Evolutionary conservation across 2,329 filamentous ascomycete genomes (phyloP).

Genomic region (Plenodomus biglobosus): DNA sequence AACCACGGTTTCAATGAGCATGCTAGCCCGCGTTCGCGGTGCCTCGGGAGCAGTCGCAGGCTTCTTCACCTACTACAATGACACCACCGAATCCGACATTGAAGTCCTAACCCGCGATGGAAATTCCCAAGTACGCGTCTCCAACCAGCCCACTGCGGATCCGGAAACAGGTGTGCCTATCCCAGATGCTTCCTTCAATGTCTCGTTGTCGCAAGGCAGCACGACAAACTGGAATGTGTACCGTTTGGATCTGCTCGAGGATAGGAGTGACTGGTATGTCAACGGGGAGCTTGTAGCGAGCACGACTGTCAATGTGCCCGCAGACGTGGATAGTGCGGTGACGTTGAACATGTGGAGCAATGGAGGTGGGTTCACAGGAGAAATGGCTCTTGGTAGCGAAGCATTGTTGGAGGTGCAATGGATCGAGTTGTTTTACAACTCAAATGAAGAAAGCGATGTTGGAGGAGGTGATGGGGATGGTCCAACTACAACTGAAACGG

Average conservation of each 20-base stretch:
- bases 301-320: conserved; percentile 8
- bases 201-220: background rate
- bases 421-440: conserved; percentile 16
- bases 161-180: conserved; percentile 8
- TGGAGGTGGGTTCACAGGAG: conserved; percentile 7
- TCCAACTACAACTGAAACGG: too few species aligned
- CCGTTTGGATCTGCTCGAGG: conserved; percentile 10
- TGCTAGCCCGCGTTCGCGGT: conserved; percentile 11
- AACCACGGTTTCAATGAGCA: conserved; percentile 13
- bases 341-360: conserved; percentile 16
- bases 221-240: conserved; percentile 13
- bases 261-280: conserved; percentile 14
- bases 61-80: conserved; percentile 15
- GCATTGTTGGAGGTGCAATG: conserved; percentile 15
- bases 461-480: too few species aligned
- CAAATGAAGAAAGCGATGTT: too few species aligned
- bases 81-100: conserved; percentile 14
- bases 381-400: conserved; percentile 7
- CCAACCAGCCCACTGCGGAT: conserved; percentile 12
- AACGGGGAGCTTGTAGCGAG: conserved; percentile 4
- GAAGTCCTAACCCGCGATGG: conserved; percentile 10
- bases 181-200: conserved; percentile 11
- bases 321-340: conserved; percentile 7
- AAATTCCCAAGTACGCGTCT: conserved; percentile 5
- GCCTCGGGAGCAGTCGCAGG: conserved; percentile 11